Conservation (phyloP, 306 rosid genomes). For the Canavalia gladiata region DNA sequence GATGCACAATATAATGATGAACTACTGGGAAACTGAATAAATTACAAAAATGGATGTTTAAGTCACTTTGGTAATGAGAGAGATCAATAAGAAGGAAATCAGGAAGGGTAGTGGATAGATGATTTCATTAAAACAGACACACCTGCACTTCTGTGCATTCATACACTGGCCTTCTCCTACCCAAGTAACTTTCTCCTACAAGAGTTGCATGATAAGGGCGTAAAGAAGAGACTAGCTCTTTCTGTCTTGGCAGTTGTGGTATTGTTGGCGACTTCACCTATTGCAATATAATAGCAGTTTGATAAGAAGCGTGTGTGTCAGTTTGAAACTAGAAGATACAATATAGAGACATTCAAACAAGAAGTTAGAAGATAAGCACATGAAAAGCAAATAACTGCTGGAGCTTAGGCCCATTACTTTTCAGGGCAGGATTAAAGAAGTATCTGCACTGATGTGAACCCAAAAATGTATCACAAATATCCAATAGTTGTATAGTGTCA, state of each 20-base stretch:
- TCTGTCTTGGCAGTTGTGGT: conserved; percentile 85
- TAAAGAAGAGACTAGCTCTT: conserved; percentile 73
- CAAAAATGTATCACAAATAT: conserved; percentile 5
- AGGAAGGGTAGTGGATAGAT: neutral
- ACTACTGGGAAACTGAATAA: conserved; percentile 13
- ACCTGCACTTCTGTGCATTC: conserved; percentile 98
- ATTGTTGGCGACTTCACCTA: conserved; percentile 86
- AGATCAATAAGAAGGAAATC: neutral
- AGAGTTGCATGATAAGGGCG: conserved; percentile 88
- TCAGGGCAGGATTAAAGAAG: conserved; percentile 16
- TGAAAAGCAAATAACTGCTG: conserved; percentile 19
- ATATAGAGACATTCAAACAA: neutral
- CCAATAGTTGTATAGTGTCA: neutral
- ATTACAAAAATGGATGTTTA: conserved; percentile 1
- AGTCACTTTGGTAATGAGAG: neutral
- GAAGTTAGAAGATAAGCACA: conserved; percentile 12
- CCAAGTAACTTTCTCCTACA: conserved; percentile 96
- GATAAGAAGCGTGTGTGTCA: conserved; percentile 36
- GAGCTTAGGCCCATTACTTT: conserved; percentile 4
- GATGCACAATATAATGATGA: conserved; percentile 44
- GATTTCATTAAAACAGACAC: conserved; percentile 46
- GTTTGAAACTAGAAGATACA: conserved; percentile 7
- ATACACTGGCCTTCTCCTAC: conserved; percentile 82
- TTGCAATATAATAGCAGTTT: conserved; percentile 48
- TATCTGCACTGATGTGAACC: conserved; percentile 10